Conservation (phyloP, 2,329 filamentous ascomycete genomes). For the Curvularia hawaiiensis region DNA sequence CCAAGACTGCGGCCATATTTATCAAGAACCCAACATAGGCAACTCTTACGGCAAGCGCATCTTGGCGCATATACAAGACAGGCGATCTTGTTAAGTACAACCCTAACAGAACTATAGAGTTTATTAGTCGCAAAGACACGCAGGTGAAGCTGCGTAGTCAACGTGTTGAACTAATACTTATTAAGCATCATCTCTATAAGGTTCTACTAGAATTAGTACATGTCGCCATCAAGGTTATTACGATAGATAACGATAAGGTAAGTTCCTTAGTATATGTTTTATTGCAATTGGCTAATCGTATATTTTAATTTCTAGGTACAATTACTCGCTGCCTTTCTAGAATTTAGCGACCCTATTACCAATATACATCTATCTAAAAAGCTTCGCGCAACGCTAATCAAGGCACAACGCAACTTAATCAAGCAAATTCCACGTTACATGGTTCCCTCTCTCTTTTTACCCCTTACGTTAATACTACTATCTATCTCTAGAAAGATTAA, state of each 20-base stretch:
- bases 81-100: conserved; percentile 12
- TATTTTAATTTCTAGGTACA: neutral
- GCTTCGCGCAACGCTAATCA: neutral
- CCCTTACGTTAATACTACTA: conserved; percentile 50
- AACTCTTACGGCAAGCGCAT: neutral
- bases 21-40: neutral
- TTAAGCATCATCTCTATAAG: conserved; percentile 9
- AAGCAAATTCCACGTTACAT: conserved; percentile 33
- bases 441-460: conserved; percentile 52
- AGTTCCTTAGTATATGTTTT: neutral
- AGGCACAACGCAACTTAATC: neutral
- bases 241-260: neutral
- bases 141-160: conserved; percentile 33
- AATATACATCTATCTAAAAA: neutral
- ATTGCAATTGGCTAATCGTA: neutral
- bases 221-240: neutral
- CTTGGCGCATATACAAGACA: conserved; percentile 8
- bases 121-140: conserved; percentile 26
- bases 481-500: conserved; percentile 52
- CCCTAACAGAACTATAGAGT: conserved; percentile 9
- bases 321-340: neutral
- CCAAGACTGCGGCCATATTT: neutral
- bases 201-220: neutral
- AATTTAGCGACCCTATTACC: neutral
- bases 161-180: conserved; percentile 28